Evolutionary conservation across 2,329 filamentous ascomycete genomes (phyloP).

Genomic region (Scleromitrula shiraiana): DNA sequence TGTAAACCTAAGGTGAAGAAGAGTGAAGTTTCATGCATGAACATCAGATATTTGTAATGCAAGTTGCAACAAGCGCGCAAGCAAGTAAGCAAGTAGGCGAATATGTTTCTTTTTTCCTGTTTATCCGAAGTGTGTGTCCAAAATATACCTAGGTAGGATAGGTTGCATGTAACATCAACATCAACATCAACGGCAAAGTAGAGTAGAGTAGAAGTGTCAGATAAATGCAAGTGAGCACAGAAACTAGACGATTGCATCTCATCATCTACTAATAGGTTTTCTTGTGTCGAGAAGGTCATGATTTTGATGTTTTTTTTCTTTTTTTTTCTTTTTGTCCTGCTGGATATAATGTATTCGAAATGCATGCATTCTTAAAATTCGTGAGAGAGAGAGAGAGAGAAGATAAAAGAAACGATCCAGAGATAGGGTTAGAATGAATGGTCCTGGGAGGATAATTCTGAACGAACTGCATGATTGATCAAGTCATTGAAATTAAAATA

Average conservation of each 20-base stretch:
- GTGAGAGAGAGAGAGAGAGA: too few relatives aligned
- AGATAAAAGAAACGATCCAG: neutral
- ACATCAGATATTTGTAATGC: too few relatives aligned
- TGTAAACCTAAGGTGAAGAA: too few relatives aligned
- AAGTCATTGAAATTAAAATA: constrained; percentile 11
- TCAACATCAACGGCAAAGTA: too few relatives aligned
- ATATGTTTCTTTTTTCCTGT: too few relatives aligned
- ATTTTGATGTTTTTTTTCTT: neutral
- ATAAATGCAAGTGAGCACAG: neutral
- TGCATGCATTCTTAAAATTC: too few relatives aligned
- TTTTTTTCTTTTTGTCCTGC: neutral
- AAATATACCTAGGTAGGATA: too few relatives aligned
- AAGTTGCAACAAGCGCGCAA: too few relatives aligned
- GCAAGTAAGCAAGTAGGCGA: too few relatives aligned
- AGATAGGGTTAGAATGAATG: neutral
- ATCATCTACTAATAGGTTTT: neutral
- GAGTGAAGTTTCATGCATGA: too few relatives aligned
- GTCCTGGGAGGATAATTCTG: neutral
- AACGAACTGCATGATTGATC: constrained; percentile 1
- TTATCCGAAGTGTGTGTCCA: too few relatives aligned
- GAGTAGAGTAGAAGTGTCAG: neutral
- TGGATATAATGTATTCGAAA: neutral
- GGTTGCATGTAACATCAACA: too few relatives aligned
- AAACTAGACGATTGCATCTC: constrained; percentile 1
- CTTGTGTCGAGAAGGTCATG: neutral